These are phyloP conservation scores for Yarrowia sp. DNA, from an alignment of 805 yeast genomes.

Conservation along the genomic window DNA sequence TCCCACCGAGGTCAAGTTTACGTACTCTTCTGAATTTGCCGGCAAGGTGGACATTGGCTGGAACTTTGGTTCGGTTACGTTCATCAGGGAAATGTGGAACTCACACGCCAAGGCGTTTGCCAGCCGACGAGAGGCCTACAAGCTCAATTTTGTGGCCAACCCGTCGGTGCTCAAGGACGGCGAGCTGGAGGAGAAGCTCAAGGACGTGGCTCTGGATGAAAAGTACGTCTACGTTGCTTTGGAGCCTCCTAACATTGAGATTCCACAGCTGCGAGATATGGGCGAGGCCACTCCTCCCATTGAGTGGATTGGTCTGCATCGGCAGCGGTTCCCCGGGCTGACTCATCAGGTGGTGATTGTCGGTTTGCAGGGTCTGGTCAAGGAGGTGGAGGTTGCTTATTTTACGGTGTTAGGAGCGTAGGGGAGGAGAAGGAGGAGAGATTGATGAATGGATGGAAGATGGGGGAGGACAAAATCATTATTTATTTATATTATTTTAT, in stretches of 20 bases:
- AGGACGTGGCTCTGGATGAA: slow-evolving; percentile 39
- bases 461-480: neutral
- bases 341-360: slow-evolving; percentile 79
- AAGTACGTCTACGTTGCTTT: slow-evolving; percentile 53
- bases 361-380: slow-evolving; percentile 67
- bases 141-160: slow-evolving; percentile 39
- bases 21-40: slow-evolving; percentile 70
- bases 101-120: slow-evolving; percentile 72
- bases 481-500: neutral
- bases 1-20: slow-evolving; percentile 58
- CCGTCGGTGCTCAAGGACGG: slow-evolving; percentile 32
- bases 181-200: slow-evolving; percentile 43
- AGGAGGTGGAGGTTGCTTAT: slow-evolving; percentile 46
- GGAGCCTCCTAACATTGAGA: slow-evolving; percentile 75
- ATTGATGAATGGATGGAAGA: neutral
- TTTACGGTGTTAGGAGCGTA: neutral
- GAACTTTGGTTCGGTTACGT: slow-evolving; percentile 89
- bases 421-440: neutral
- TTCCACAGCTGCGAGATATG: slow-evolving; percentile 84
- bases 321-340: slow-evolving; percentile 78
- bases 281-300: slow-evolving; percentile 98
- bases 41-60: slow-evolving; percentile 89
- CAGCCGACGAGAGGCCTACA: slow-evolving; percentile 49
- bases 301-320: slow-evolving; percentile 95
- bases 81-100: slow-evolving; percentile 88